Conservation (phyloP, 2,329 filamentous ascomycete genomes). For the Neopestalotiopsis clavispora region DNA sequence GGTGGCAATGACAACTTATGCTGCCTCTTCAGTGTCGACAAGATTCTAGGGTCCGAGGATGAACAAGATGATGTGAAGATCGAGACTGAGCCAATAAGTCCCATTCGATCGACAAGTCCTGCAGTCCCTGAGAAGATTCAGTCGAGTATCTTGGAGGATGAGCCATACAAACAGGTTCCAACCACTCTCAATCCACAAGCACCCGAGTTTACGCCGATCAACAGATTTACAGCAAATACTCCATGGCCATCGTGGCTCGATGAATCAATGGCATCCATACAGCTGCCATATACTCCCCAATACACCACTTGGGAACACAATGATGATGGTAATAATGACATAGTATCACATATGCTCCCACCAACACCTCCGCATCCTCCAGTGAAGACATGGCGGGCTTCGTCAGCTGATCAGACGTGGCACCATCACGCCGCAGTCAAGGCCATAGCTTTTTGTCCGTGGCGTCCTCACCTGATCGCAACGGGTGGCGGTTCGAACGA, state of each 20-base stretch:
- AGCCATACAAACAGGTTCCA: neutral
- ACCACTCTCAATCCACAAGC: neutral
- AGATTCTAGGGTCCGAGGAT: slow-evolving; percentile 49
- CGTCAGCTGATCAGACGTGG: slow-evolving; percentile 73
- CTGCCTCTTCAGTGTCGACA: slow-evolving; percentile 75
- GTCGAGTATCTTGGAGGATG: neutral
- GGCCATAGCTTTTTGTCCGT: slow-evolving; percentile 95
- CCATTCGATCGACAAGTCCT: neutral
- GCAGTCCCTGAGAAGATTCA: neutral
- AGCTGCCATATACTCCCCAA: neutral
- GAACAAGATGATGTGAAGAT: neutral
- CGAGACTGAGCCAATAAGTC: neutral
- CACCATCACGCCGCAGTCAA: slow-evolving; percentile 88
- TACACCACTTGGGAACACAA: neutral
- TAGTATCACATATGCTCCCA: neutral
- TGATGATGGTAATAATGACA: neutral
- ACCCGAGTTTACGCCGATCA: neutral
- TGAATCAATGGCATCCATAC: neutral
- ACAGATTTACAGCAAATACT: neutral
- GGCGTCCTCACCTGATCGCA: slow-evolving; percentile 85
- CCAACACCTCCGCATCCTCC: neutral
- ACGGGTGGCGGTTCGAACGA: slow-evolving; percentile 94
- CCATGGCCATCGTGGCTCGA: neutral
- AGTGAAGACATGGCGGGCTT: slow-evolving; percentile 55
- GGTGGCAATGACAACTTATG: slow-evolving; percentile 94